Evolutionary conservation across 306 rosid species (phyloP).

Genomic region (Cucurbita moschata): DNA sequence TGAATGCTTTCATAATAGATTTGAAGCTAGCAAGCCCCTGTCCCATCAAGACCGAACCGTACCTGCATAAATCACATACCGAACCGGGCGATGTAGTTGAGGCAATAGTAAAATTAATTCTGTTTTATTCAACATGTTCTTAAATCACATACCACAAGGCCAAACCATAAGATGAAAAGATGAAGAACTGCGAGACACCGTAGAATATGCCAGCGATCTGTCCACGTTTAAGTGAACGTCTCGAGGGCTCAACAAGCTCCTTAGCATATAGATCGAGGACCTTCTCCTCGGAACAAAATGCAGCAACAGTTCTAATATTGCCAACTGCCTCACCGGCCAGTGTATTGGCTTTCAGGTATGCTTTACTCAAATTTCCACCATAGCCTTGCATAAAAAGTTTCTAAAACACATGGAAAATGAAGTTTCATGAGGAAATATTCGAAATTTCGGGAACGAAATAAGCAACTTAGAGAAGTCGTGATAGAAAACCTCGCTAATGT

Average conservation of each 20-base stretch:
- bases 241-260: slow-evolving; percentile 77
- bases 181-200: slow-evolving; percentile 86
- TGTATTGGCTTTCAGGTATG: slow-evolving; percentile 88
- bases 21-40: slow-evolving; percentile 77
- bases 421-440: background rate
- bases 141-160: slow-evolving; percentile 60
- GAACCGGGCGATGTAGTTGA: background rate
- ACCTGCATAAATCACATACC: slow-evolving; percentile 31
- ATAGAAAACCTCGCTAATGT: slow-evolving; percentile 65
- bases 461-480: slow-evolving; percentile 3
- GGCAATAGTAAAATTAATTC: background rate
- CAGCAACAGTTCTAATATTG: slow-evolving; percentile 84
- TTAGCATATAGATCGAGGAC: slow-evolving; percentile 55
- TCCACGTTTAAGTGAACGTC: slow-evolving; percentile 58
- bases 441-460: background rate
- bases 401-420: slow-evolving; percentile 28
- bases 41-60: slow-evolving; percentile 85
- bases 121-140: background rate
- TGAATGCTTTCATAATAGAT: slow-evolving; percentile 86
- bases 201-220: slow-evolving; percentile 87
- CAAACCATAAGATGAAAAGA: slow-evolving; percentile 86
- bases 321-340: slow-evolving; percentile 95
- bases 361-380: slow-evolving; percentile 98
- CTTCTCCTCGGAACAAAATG: slow-evolving; percentile 88
- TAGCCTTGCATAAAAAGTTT: slow-evolving; percentile 89